These are phyloP conservation scores for Inosperma sp. DNA, from an alignment of 768 basidiomycete species.

Conservation along the genomic window DNA sequence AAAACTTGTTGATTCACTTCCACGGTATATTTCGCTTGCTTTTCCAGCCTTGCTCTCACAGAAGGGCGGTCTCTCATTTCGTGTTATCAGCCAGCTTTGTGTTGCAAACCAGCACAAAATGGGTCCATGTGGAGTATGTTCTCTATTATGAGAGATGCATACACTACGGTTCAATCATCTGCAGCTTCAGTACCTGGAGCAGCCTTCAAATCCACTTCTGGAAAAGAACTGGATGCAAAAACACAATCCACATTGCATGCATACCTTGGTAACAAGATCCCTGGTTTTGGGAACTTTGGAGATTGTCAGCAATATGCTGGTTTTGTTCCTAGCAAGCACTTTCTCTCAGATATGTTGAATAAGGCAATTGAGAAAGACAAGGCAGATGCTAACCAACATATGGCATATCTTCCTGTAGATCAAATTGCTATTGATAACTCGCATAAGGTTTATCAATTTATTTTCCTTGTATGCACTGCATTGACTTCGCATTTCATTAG, in stretches of 20 bases:
- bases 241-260: background rate
- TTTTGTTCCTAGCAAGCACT: conserved; percentile 20
- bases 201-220: too few species aligned
- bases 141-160: conserved; percentile 18
- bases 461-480: background rate
- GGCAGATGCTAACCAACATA: conserved; percentile 21
- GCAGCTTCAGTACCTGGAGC: too few species aligned
- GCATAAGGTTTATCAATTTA: conserved; percentile 17
- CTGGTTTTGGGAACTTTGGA: conserved; percentile 15
- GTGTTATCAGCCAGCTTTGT: conserved; percentile 14
- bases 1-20: conserved; percentile 14
- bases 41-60: conserved; percentile 19
- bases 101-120: conserved; percentile 26
- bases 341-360: conserved; percentile 20
- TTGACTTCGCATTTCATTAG: conserved; percentile 8
- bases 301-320: conserved; percentile 17
- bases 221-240: too few species aligned
- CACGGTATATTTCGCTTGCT: conserved; percentile 14
- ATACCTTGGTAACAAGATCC: background rate
- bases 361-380: conserved; percentile 21
- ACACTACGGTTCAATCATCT: conserved; percentile 17
- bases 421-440: conserved; percentile 22
- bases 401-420: conserved; percentile 17
- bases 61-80: conserved; percentile 12
- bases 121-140: conserved; percentile 20